Conservation (phyloP, 2,329 filamentous ascomycete genomes). For the Colletotrichum sidae region DNA sequence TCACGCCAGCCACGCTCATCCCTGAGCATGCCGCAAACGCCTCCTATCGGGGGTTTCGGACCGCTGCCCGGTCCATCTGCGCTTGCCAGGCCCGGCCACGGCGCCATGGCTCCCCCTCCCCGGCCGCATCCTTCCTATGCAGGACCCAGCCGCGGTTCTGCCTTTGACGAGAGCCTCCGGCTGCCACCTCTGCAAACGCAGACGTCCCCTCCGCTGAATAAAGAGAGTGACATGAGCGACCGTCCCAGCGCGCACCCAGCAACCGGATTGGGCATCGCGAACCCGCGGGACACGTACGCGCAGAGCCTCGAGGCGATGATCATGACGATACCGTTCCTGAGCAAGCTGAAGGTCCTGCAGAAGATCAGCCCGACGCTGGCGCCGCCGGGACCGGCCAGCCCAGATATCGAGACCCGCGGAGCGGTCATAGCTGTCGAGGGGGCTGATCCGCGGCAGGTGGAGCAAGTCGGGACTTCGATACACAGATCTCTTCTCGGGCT, state of each 20-base stretch:
- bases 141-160: slow-evolving; percentile 45
- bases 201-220: slow-evolving; percentile 41
- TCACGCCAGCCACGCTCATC: slow-evolving; percentile 36
- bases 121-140: slow-evolving; percentile 54
- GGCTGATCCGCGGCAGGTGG: slow-evolving; percentile 62
- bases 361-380: slow-evolving; percentile 79
- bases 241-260: slow-evolving; percentile 39
- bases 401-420: slow-evolving; percentile 67
- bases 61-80: slow-evolving; percentile 41
- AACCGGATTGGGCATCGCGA: slow-evolving; percentile 42
- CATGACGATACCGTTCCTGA: slow-evolving; percentile 78
- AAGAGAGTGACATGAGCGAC: slow-evolving; percentile 29
- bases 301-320: slow-evolving; percentile 74
- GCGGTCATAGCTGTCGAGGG: slow-evolving; percentile 88
- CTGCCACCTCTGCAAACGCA: slow-evolving; percentile 65
- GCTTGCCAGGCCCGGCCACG: slow-evolving; percentile 37
- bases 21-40: slow-evolving; percentile 40
- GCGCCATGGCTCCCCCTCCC: slow-evolving; percentile 67
- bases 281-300: slow-evolving; percentile 48
- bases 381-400: slow-evolving; percentile 43
- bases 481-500: slow-evolving; percentile 68
- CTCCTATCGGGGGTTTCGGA: slow-evolving; percentile 42
- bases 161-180: slow-evolving; percentile 64
- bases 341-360: slow-evolving; percentile 81
- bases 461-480: slow-evolving; percentile 72